Base-by-base conservation (phyloP, 495 filamentous ascomycete species). In the Cetradonia linearis region DNA sequence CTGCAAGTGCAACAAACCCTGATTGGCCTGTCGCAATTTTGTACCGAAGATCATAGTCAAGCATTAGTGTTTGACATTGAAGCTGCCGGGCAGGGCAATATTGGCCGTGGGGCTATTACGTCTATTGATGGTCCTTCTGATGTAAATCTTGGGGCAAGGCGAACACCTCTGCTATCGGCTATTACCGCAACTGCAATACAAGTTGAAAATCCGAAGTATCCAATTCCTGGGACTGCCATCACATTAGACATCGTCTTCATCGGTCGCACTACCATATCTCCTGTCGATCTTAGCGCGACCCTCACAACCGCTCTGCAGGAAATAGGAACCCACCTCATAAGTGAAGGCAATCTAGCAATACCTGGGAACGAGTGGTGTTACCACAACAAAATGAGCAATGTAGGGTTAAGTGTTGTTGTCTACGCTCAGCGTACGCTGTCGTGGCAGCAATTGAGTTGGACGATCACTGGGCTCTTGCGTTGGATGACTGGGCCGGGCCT, bases 401-500 rank as follows among this genome's bases (percentile, higher is more conserved):
- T 60, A 6, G 16, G 27, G 18, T 31, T 60, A 13, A 25, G 5
- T 5, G 0, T 53, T 27, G 0, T 14, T 8, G 18, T 30, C 30
- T 7, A 16, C 9, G 9, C 3, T 10, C 16, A 20, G 10, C 2
- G 20, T 16, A 25, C 16, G 33, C 23, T 60, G 9, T 34, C 36
- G 25, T 60, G 58, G 58, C 47, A 53, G 36, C 34, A 60, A 3
- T 52, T 60, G 48, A 60, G 13, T 11, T 40, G 14, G 33, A 13
- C 42, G 10, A 1, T 54, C 11, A 9, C 25, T 27, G 48, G 47
- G 11, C 25, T 60, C 30, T 28, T 60, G 58, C 48, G 31, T 14
- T 60, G 48, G 28, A 60, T 60, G 58, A 60, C 47, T 25, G 48
- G 20, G 18, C 18, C 34, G 31, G 58, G 48, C 18, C n/a, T n/a